Evolutionary conservation across 345 rosid genomes (phyloP), one percentile per base, ranked within the genome.

Genomic region (Eucalyptus cladocalyx): DNA sequence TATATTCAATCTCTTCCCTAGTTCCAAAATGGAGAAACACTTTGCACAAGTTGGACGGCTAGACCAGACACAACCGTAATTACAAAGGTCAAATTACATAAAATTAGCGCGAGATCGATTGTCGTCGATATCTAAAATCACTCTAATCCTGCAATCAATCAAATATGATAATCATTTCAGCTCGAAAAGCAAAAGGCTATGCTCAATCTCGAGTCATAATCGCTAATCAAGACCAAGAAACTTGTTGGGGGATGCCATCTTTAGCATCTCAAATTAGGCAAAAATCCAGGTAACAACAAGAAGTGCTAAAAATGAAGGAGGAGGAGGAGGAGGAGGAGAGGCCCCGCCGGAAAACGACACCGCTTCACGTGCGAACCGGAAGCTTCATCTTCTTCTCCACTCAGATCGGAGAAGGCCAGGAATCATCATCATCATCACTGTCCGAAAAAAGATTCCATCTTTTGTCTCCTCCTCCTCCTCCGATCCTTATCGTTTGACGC

Each of bases 261-360:
- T 76, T 76, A 76, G 85, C 85, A 23, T 40, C 85, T 76, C 85
- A 76, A 76, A 76, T 76, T 76, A 40, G 85, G 47, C 85, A 76
- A 76, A 76, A 21, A 76, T 40, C 7, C 85, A 40, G 85, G 85
- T 76, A 40, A 76, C 15, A 21, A 21, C 2, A 23, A 40, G 42
- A 23, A 76, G 42, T 11, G 85, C 85, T 76, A 76, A 76, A 76
- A 76, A 21, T 76, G 85, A 76, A 76, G 83, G 23, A 56, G 11
- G 47, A 76, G 67, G 62, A 23, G 11, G 12, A 56, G 23, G 16
- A 37, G 69, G 67, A 60, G 32, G 69, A 60, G 42, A 34, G 24
- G 8, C 85, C 28, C 47, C 7, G 83, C 47, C 85, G 47, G 28
- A 37, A 76, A 76, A 76, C 85, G 85, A 76, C 85, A 40, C 85